Base-by-base conservation (phyloP, 2,329 filamentous ascomycete species). In the Colletotrichum eleusines region DNA sequence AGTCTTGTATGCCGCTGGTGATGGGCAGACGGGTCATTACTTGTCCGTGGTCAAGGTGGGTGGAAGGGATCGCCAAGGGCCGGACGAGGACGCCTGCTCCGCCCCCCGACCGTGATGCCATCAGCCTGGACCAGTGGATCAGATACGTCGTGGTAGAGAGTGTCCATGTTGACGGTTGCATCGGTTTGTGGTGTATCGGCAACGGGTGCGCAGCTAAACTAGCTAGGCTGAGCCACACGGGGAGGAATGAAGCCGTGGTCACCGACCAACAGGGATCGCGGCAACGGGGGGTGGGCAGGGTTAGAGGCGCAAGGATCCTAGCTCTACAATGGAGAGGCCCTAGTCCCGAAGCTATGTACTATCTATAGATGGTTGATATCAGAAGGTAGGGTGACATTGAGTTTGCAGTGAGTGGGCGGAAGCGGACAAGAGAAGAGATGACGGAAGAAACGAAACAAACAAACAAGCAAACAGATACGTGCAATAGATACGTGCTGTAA, bases 141-240 rank as follows among this genome's bases (percentile, higher is more conserved):
- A 7, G 26, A 31, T n/a, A 23, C 26, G n/a, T n/a, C 57, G 18
- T 60, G 23, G 18, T 33, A 5, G 20, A 16, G 2, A 3, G 8
- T 4, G 16, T 2, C 14, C 55, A 42, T 42, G 23, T 11, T 16
- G 20, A 23, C 35, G 5, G 26, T 5, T n/a, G 23, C 26, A 26
- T 31, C 23, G 26, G 57, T 23, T 31, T 35, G 57, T 18, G 50
- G 28, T 54, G 48, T 2, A 54, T 40, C 6, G 14, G 16, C 33
- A 50, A 38, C 33, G 59, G 59, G 44, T 50, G 46, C 33, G 44
- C 44, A 61, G 16, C n/a, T 40, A 3, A 7, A 3, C 31, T 7
- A 33, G 4, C 31, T 7, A 20, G 12, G 38, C n/a, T 61, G 59
- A 61, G 59, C 59, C 59, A 61, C 59, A 14, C 59, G 59, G 59